Evolutionary conservation across 148 eudicot genomes (phyloP).

Genomic region (Vaccinium darrowii): DNA sequence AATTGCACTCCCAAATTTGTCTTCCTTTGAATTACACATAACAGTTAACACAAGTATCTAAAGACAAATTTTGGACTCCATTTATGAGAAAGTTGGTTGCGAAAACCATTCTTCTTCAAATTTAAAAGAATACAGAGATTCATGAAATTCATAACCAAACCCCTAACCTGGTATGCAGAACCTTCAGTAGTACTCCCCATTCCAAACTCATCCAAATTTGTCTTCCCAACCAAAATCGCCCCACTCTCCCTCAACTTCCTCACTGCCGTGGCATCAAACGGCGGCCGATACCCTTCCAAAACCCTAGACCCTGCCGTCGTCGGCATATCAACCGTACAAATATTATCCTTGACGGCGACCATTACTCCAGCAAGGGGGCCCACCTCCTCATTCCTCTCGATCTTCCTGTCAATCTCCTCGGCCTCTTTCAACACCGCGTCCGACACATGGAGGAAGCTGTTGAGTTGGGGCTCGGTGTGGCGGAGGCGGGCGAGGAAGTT

Average conservation of each 20-base stretch:
- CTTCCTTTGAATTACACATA: too few relatives aligned
- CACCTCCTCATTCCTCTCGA: slow-evolving; percentile 51
- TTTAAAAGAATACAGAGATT: not conserved
- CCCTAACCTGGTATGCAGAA: slow-evolving; percentile 81
- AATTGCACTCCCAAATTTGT: too few relatives aligned
- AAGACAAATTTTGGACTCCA: too few relatives aligned
- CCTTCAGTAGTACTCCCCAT: slow-evolving; percentile 96
- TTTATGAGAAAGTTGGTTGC: too few relatives aligned
- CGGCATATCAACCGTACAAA: slow-evolving; percentile 77
- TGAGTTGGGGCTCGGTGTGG: slow-evolving; percentile 55
- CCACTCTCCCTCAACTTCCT: slow-evolving; percentile 68
- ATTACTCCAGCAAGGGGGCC: slow-evolving; percentile 80
- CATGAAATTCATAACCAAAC: not conserved
- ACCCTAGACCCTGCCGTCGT: slow-evolving; percentile 82
- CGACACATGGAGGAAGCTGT: slow-evolving; percentile 68
- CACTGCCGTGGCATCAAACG: slow-evolving; percentile 87
- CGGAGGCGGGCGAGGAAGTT: slow-evolving; percentile 61
- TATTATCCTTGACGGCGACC: slow-evolving; percentile 90
- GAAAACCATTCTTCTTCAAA: too few relatives aligned
- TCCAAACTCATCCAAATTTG: slow-evolving; percentile 99
- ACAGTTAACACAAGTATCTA: too few relatives aligned
- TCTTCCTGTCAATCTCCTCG: slow-evolving; percentile 55
- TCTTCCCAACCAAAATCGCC: slow-evolving; percentile 90
- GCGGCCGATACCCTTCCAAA: slow-evolving; percentile 69
- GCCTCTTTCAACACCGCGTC: slow-evolving; percentile 50